Evolutionary conservation across 768 basidiomycete species (phyloP).

Genomic region (Rhizopogon vesiculosus): DNA sequence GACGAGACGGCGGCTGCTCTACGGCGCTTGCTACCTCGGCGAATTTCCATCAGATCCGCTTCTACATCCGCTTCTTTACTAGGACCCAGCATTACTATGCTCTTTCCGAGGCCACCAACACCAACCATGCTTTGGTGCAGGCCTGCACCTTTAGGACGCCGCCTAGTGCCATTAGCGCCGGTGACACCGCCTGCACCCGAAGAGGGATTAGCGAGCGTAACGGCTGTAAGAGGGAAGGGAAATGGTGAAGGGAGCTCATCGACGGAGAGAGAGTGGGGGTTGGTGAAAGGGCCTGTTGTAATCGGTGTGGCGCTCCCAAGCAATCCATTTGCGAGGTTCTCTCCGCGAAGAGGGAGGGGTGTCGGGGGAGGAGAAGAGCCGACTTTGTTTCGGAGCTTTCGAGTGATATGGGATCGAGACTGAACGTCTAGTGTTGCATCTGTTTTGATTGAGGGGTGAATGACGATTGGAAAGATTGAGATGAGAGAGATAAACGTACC

Average conservation of each 20-base stretch:
- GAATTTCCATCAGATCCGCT: conserved; percentile 71
- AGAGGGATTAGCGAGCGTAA: conserved; percentile 33
- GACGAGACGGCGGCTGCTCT: conserved; percentile 28
- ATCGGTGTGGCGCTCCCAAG: conserved; percentile 45
- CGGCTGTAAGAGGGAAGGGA: conserved; percentile 65
- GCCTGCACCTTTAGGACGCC: conserved; percentile 50
- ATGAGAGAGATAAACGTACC: conserved; percentile 34
- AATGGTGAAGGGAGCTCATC: conserved; percentile 87
- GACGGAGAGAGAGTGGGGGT: conserved; percentile 80
- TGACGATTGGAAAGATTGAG: conserved; percentile 3
- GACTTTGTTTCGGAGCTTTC: conserved; percentile 79
- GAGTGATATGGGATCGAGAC: conserved; percentile 74
- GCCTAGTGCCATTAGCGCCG: conserved; percentile 32
- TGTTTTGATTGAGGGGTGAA: conserved; percentile 21
- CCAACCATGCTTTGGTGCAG: conserved; percentile 50
- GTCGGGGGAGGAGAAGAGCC: conserved; percentile 78
- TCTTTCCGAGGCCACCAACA: conserved; percentile 72
- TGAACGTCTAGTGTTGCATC: conserved; percentile 74
- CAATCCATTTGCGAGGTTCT: conserved; percentile 33
- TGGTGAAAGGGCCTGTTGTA: conserved; percentile 65
- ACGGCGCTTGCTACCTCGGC: conserved; percentile 63
- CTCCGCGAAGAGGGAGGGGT: conserved; percentile 41
- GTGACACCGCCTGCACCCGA: conserved; percentile 32
- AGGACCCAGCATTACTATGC: conserved; percentile 47
- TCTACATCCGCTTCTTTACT: conserved; percentile 72